Conservation (phyloP, 2,329 filamentous ascomycete species). For the Helicocarpus griseus region DNA sequence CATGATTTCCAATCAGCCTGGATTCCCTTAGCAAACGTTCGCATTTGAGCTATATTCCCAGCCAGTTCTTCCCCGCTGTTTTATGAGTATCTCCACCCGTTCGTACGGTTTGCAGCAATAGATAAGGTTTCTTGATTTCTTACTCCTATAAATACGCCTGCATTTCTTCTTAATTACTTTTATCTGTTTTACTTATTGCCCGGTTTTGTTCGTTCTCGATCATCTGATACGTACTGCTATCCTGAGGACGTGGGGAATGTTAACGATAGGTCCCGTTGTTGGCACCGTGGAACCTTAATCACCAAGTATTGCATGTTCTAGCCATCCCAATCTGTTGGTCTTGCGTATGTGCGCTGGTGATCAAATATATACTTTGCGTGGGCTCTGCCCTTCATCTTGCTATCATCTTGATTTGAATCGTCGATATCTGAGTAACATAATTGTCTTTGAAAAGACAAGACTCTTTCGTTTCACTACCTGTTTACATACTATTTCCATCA, state of each 20-base stretch:
- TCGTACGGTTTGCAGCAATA: neutral
- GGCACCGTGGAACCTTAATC: neutral
- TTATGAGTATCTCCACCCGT: neutral
- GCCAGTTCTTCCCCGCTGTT: neutral
- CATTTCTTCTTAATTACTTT: neutral
- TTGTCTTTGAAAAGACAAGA: neutral
- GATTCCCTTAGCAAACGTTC: neutral
- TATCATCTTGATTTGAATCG: neutral
- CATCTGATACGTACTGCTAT: neutral
- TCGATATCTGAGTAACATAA: neutral
- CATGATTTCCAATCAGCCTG: neutral
- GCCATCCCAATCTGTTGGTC: neutral
- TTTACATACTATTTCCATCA: neutral
- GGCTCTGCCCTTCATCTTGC: neutral
- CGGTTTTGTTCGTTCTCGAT: neutral
- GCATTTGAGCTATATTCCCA: neutral
- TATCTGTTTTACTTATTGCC: neutral
- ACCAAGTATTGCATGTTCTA: neutral
- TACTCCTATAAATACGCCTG: too few relatives aligned
- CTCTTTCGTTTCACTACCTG: neutral
- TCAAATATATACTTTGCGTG: neutral
- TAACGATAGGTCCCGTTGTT: neutral
- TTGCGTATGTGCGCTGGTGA: neutral
- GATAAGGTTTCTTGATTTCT: neutral
- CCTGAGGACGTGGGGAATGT: neutral